Evolutionary conservation across 2,329 filamentous ascomycete species (phyloP), one percentile per base, ranked within the genome.

Genomic region (Cladosporium sphaerospermum): DNA sequence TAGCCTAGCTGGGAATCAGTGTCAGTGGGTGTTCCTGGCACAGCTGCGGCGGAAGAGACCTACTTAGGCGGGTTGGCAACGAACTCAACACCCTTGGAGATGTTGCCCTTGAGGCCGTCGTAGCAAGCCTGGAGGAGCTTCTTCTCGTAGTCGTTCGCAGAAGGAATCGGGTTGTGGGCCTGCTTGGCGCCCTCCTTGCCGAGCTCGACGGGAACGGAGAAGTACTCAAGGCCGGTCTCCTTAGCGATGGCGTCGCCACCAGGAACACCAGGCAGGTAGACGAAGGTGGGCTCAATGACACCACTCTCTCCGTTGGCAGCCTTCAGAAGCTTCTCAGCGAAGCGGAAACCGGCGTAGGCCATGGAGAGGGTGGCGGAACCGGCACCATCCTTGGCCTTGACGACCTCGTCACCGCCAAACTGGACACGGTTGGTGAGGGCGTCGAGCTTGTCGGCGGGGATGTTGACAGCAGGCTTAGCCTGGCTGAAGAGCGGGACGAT

Each of bases 401-500:
- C 90, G 59, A 96, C 90, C 78, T 96, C 90, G 64, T 99, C 93
- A 79, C 93, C 93, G 71, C 93, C 93, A 64, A 96, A 97, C 75
- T 99, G 93, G 54, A 97, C 88, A 77, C 93, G 90, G 76, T 96
- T 88, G 68, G 96, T 84, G 47, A 99, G 80, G 61, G 83, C 87
- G 67, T 92, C 89, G 65, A 96, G 87, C 80, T 95, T 93, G 71
- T 96, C 90, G 57, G 81, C 80, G 44, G 92, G 89, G 59, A 97
- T 93, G 57, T 81, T 79, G 67, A 93, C 85, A 41, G 81, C 71
- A 54, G 91, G 90, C 68, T 85, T 83, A 62, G 89, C 83, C 78
- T 93, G 86, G 82, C 90, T 96, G 82, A 97, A 95, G 57, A 99
- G 83, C 47, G 93, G 93, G 54, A 99, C 91, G 68, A 99, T 99